Evolutionary conservation across 805 yeast genomes (phyloP).

Genomic region (Candida manassasensis): DNA sequence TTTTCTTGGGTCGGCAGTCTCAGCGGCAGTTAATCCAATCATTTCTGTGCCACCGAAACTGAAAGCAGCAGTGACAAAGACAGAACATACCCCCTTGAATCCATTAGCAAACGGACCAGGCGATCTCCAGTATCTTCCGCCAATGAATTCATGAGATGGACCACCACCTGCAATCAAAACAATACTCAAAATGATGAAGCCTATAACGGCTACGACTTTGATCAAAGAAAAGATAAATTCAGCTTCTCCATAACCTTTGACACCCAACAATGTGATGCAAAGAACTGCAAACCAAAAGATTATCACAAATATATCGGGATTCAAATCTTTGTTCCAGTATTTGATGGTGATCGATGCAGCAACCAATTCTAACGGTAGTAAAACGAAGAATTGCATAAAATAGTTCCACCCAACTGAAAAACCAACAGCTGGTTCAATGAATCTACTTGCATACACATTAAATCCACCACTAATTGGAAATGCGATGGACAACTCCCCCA

Average conservation of each 20-base stretch:
- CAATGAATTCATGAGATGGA: slow-evolving; percentile 43
- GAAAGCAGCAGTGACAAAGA: slow-evolving; percentile 36
- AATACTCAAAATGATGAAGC: slow-evolving; percentile 44
- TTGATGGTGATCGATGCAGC: slow-evolving; percentile 52
- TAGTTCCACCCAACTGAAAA: slow-evolving; percentile 38
- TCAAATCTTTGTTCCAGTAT: slow-evolving; percentile 49
- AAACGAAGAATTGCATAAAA: slow-evolving; percentile 28
- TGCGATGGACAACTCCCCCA: slow-evolving; percentile 57
- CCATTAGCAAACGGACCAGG: slow-evolving; percentile 53
- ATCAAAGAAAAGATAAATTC: slow-evolving; percentile 47
- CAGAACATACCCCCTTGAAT: slow-evolving; percentile 32
- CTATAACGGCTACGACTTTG: slow-evolving; percentile 45
- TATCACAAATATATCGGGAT: slow-evolving; percentile 59
- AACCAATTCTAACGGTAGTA: slow-evolving; percentile 53
- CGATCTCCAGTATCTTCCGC: slow-evolving; percentile 43
- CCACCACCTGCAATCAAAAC: slow-evolving; percentile 52
- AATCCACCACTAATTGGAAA: slow-evolving; percentile 65
- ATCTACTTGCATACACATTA: slow-evolving; percentile 55
- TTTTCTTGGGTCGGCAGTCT: slow-evolving; percentile 27
- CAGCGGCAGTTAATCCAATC: slow-evolving; percentile 36
- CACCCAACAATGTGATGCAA: slow-evolving; percentile 48
- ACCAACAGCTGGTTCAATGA: slow-evolving; percentile 58
- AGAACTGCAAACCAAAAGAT: slow-evolving; percentile 45
- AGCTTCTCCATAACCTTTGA: slow-evolving; percentile 52
- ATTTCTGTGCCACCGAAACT: slow-evolving; percentile 35